Evolutionary conservation across 306 rosid species (phyloP).

Genomic region (Heteromeles arbutifolia): DNA sequence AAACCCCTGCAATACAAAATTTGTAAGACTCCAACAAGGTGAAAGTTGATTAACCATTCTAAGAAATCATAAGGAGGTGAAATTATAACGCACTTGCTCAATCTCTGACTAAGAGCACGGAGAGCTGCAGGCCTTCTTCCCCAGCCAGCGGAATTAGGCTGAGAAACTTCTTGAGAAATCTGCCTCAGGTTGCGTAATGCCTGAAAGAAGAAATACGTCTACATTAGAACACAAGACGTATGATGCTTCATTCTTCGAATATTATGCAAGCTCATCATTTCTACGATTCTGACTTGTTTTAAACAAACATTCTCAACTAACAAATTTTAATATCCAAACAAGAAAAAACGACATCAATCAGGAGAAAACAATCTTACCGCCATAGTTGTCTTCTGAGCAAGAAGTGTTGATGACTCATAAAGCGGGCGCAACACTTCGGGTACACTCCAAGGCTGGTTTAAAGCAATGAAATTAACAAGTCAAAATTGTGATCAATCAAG

Average conservation of each 20-base stretch:
- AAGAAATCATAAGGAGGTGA: conserved; percentile 5
- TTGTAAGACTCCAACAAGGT: not conserved
- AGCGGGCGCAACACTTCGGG: conserved; percentile 97
- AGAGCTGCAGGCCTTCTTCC: conserved; percentile 92
- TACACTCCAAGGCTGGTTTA: conserved; percentile 87
- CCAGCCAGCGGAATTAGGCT: conserved; percentile 88
- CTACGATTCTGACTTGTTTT: not conserved
- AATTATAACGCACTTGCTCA: conserved; percentile 59
- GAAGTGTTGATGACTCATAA: conserved; percentile 79
- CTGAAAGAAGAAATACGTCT: conserved; percentile 36
- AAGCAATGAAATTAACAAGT: conserved; percentile 15
- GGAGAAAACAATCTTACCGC: conserved; percentile 47
- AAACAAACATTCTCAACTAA: not conserved
- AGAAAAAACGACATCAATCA: not conserved
- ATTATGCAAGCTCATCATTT: no score
- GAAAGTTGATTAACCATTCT: not conserved
- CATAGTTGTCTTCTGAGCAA: conserved; percentile 89
- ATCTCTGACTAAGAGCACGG: conserved; percentile 75
- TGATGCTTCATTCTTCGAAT: not conserved
- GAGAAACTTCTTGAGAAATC: conserved; percentile 94
- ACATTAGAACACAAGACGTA: not conserved
- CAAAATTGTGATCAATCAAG: conserved; percentile 14
- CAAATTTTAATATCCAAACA: not conserved
- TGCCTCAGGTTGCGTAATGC: conserved; percentile 89
- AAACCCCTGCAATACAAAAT: conserved; percentile 59